phyloP scores from a whole-genome alignment of 2,329 filamentous ascomycete species.

The Colletotrichum tamarilloi region DNA sequence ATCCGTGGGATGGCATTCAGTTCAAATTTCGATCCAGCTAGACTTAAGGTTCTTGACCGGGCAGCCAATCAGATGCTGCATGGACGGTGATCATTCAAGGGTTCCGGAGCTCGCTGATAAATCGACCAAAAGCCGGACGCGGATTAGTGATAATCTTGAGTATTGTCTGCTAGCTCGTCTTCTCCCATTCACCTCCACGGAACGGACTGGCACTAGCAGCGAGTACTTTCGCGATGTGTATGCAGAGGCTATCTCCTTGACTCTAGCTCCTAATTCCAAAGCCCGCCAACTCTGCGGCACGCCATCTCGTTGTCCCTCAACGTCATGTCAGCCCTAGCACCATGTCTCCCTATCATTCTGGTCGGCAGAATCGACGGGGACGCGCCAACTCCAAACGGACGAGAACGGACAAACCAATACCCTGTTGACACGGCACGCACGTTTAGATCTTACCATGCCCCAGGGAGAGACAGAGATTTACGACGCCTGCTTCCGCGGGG shows the following conservation, averaged over 20 bases:
- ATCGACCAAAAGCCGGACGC: conserved; percentile 9
- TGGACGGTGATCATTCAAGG: background rate
- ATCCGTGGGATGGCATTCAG: conserved; percentile 2
- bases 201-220: background rate
- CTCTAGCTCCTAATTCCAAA: conserved; percentile 7
- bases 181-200: background rate
- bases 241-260: background rate
- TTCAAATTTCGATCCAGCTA: background rate
- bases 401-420: background rate
- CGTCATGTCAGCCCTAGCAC: conserved; percentile 22
- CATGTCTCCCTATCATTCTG: background rate
- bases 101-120: conserved; percentile 27
- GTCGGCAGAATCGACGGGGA: background rate
- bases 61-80: conserved; percentile 5
- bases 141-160: conserved; percentile 13
- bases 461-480: background rate
- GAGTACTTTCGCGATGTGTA: background rate
- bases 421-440: conserved; percentile 3
- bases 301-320: conserved; percentile 8
- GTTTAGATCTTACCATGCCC: conserved; percentile 14
- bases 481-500: background rate
- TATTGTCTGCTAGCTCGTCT: background rate
- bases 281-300: background rate
- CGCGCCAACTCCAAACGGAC: background rate
- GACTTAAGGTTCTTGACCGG: background rate